A percentile compares a stretch with the other conserved stretches of the same genome.
These are phyloP conservation scores for Ambispora gerdemannii DNA, from an alignment of 192 early-diverging fungal genomes.

Conservation along the genomic window DNA sequence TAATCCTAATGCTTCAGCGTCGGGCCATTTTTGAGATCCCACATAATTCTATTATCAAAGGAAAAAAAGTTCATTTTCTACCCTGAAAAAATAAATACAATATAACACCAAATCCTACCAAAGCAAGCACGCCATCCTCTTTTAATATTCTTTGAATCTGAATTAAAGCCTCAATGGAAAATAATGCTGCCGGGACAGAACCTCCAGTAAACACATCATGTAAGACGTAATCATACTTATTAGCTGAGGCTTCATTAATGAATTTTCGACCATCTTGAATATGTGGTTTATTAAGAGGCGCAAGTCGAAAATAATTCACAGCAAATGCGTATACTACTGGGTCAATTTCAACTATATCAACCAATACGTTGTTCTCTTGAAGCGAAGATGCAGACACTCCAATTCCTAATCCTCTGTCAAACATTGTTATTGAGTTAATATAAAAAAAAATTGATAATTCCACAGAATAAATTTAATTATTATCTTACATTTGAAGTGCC, in stretches of 20 bases:
- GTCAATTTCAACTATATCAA: conserved; percentile 88
- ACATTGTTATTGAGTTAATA: not conserved
- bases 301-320: conserved; percentile 62
- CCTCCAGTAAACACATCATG: conserved; percentile 97
- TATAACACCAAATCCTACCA: conserved; percentile 53
- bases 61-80: not conserved
- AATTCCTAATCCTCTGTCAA: conserved; percentile 69
- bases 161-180: conserved; percentile 67
- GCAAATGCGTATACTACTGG: conserved; percentile 70
- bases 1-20: conserved; percentile 53
- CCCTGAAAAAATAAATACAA: conserved; percentile 22
- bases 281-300: conserved; percentile 47
- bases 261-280: conserved; percentile 75
- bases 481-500: conserved; percentile 44
- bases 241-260: conserved; percentile 51
- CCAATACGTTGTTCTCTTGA: conserved; percentile 49
- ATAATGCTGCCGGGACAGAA: conserved; percentile 65
- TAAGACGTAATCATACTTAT: conserved; percentile 77
- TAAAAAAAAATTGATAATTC: not conserved
- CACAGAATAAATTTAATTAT: not conserved
- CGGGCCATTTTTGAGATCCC: conserved; percentile 50
- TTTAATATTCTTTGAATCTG: conserved; percentile 66
- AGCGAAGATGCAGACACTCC: conserved; percentile 72
- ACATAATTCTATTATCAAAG: conserved; percentile 68
- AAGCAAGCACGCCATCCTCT: conserved; percentile 71